phyloP scores from a whole-genome alignment of 352 stramenopile species.

The Pythium angustatum region DNA sequence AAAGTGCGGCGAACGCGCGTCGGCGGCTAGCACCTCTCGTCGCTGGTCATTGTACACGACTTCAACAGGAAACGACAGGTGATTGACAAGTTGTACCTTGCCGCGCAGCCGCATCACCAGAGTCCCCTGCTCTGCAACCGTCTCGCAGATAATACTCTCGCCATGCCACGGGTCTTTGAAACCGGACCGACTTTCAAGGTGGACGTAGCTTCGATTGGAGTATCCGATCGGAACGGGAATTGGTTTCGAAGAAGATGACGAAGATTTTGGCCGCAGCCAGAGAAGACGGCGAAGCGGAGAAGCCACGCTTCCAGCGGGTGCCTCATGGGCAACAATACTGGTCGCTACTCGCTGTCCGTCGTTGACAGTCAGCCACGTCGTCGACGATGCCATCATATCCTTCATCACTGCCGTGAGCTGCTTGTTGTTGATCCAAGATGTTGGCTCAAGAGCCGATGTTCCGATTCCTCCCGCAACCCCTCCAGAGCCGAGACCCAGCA shows the following conservation, averaged over 20 bases:
- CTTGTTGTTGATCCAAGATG: constrained; percentile 36
- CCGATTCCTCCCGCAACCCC: constrained; percentile 7
- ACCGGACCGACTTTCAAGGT: constrained; percentile 65
- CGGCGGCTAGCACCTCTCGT: constrained; percentile 50
- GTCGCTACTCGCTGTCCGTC: constrained; percentile 70
- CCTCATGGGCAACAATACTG: constrained; percentile 81
- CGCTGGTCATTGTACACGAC: constrained; percentile 75
- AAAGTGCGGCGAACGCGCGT: constrained; percentile 58
- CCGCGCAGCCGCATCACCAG: constrained; percentile 76
- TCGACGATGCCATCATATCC: constrained; percentile 71
- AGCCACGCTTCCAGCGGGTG: constrained; percentile 77
- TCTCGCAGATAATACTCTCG: constrained; percentile 84
- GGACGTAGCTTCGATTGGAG: constrained; percentile 83
- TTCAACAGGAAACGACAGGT: constrained; percentile 67
- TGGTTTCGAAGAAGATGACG: constrained; percentile 43
- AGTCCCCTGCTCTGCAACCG: constrained; percentile 81
- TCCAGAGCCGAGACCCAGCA: constrained; percentile 42
- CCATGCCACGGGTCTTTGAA: constrained; percentile 70
- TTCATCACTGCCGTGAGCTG: constrained; percentile 75
- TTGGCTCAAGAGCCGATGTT: constrained; percentile 6
- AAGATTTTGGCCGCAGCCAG: constrained; percentile 77
- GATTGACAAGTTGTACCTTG: constrained; percentile 80
- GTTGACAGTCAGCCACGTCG: constrained; percentile 64
- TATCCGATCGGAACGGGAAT: constrained; percentile 88
- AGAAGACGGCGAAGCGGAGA: constrained; percentile 71